Conservation (phyloP, 2,329 filamentous ascomycete species). For the Microsporum canis region DNA sequence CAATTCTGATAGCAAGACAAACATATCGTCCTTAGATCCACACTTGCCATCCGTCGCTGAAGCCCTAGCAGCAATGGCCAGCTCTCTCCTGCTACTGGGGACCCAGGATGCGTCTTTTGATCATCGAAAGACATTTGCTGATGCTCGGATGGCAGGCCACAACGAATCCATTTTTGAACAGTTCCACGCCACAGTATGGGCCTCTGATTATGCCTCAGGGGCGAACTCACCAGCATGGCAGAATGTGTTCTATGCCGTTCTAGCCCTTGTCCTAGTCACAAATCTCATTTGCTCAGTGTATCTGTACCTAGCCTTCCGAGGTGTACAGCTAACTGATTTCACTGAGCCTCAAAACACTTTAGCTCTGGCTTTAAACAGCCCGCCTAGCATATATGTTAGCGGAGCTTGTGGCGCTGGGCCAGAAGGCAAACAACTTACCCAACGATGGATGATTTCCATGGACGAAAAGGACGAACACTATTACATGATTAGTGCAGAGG, state of each 20-base stretch:
- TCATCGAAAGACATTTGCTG: conserved; percentile 27
- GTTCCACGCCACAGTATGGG: conserved; percentile 54
- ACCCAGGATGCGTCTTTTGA: conserved; percentile 50
- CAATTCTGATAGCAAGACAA: conserved; percentile 18
- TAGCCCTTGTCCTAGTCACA: conserved; percentile 54
- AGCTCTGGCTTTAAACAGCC: conserved; percentile 56
- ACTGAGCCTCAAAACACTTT: conserved; percentile 69
- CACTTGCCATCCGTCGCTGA: conserved; percentile 59
- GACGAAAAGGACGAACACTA: conserved; percentile 43
- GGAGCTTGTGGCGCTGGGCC: conserved; percentile 49
- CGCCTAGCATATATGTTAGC: conserved; percentile 40
- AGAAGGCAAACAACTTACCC: conserved; percentile 38
- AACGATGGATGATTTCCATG: conserved; percentile 36
- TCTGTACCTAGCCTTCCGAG: conserved; percentile 43
- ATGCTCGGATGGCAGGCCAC: conserved; percentile 18
- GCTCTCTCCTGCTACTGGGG: conserved; percentile 53
- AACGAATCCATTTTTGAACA: conserved; percentile 30
- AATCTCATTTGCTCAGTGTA: conserved; percentile 57
- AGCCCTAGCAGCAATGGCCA: conserved; percentile 57
- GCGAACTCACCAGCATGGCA: conserved; percentile 49
- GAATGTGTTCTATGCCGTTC: conserved; percentile 54
- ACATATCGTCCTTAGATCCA: conserved; percentile 34
- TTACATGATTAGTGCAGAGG: conserved; percentile 34
- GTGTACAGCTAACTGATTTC: conserved; percentile 62
- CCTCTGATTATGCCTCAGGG: conserved; percentile 60